These are phyloP conservation scores for Polychytrium aggregatum DNA, from an alignment of 192 early-diverging fungal genomes.

Conservation along the genomic window DNA sequence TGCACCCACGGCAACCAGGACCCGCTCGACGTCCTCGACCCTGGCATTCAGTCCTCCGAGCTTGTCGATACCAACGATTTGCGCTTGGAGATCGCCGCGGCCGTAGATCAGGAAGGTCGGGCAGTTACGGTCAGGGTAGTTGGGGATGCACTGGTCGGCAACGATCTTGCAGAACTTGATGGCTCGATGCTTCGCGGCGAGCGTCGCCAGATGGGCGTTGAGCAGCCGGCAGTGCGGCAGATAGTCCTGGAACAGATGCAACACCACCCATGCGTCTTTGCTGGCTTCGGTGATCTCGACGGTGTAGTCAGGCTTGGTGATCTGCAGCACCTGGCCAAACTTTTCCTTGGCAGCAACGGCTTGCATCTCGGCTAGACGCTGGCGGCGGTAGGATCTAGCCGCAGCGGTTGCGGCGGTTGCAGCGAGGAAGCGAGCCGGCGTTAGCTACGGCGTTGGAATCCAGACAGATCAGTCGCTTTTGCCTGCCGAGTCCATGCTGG, in stretches of 20 bases:
- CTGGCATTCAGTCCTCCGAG: constrained; percentile 77
- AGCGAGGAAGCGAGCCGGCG: no score
- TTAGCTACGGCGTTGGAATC: no score
- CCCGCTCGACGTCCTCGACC: constrained; percentile 34
- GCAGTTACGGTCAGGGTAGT: constrained; percentile 75
- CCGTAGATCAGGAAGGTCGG: constrained; percentile 84
- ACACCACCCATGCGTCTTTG: constrained; percentile 56
- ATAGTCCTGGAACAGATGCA: constrained; percentile 59
- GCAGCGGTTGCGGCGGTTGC: no score
- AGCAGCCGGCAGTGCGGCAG: constrained; percentile 80
- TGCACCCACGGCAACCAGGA: constrained; percentile 22
- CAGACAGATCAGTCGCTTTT: no score
- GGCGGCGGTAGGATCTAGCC: constrained; percentile 23
- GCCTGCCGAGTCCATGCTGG: no score
- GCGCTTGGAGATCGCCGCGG: constrained; percentile 69
- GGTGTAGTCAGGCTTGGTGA: constrained; percentile 88
- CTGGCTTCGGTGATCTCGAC: constrained; percentile 83
- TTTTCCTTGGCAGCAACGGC: constrained; percentile 57
- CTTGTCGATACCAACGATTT: constrained; percentile 67
- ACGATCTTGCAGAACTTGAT: constrained; percentile 94
- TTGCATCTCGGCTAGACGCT: constrained; percentile 80
- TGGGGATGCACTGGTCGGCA: constrained; percentile 85
- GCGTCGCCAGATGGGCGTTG: constrained; percentile 56
- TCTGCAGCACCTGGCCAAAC: constrained; percentile 74
- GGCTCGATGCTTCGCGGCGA: constrained; percentile 65